Evolutionary conservation across 768 basidiomycete genomes (phyloP).

Genomic region (Trametes sanguinea): DNA sequence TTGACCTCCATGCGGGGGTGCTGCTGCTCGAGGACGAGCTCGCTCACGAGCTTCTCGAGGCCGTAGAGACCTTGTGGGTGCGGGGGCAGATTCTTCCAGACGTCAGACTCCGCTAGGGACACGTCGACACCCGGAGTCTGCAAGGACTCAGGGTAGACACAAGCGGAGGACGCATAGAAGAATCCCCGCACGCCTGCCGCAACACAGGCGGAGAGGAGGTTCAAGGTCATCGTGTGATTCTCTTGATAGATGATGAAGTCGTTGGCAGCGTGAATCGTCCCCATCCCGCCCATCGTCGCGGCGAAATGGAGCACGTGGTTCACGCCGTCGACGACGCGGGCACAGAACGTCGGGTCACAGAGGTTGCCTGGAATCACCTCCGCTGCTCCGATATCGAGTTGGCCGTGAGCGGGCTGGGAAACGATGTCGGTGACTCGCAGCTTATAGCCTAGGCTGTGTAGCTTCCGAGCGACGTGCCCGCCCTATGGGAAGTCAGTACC

Average conservation of each 20-base stretch:
- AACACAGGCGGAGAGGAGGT: constrained; percentile 44
- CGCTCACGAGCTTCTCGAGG: constrained; percentile 55
- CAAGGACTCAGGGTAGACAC: constrained; percentile 52
- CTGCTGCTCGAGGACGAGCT: constrained; percentile 44
- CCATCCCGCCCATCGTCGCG: constrained; percentile 68
- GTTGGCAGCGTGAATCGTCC: constrained; percentile 54
- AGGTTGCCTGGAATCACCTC: constrained; percentile 49
- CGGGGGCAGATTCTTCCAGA: constrained; percentile 42
- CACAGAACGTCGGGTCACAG: constrained; percentile 43
- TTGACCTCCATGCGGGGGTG: constrained; percentile 39
- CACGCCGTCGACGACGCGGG: constrained; percentile 41
- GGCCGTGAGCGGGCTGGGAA: constrained; percentile 23
- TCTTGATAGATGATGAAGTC: constrained; percentile 49
- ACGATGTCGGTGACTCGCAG: constrained; percentile 49
- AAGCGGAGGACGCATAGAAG: constrained; percentile 60
- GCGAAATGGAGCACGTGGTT: constrained; percentile 56
- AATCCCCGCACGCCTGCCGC: constrained; percentile 44
- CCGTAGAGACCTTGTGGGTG: constrained; percentile 59
- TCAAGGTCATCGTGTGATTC: constrained; percentile 53
- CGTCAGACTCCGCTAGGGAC: constrained; percentile 49
- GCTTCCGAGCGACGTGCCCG: constrained; percentile 48
- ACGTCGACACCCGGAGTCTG: constrained; percentile 41
- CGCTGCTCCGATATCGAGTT: constrained; percentile 14
- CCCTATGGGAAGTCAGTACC: constrained; percentile 40
- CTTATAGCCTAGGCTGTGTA: constrained; percentile 34